Percentiles rank a stretch among this genome's conserved stretches.
phyloP scores from a whole-genome alignment of 768 basidiomycete genomes.

The Lactifluus echinatus region DNA sequence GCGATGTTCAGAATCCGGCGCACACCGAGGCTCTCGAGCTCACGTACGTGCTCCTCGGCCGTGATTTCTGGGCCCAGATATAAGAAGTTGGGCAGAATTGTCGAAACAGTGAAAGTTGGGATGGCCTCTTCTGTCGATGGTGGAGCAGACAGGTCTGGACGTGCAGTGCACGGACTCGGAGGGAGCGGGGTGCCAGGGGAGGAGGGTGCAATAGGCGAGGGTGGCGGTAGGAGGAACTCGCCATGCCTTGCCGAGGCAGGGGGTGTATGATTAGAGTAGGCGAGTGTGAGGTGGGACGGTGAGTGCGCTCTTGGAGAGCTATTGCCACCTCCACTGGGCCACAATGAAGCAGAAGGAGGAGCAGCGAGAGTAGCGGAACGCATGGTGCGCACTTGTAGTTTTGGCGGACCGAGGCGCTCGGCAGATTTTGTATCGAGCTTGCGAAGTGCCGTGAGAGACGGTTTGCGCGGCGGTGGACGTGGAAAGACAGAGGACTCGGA shows the following conservation, averaged over 20 bases:
- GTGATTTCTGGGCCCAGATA: slow-evolving; percentile 88
- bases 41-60: slow-evolving; percentile 60
- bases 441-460: slow-evolving; percentile 55
- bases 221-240: slow-evolving; percentile 29
- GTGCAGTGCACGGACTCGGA: slow-evolving; percentile 55
- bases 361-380: slow-evolving; percentile 53
- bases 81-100: slow-evolving; percentile 84
- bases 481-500: slow-evolving; percentile 51
- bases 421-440: slow-evolving; percentile 52
- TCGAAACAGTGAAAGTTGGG: slow-evolving; percentile 73
- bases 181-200: slow-evolving; percentile 36
- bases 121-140: slow-evolving; percentile 53
- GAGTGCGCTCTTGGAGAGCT: slow-evolving; percentile 32
- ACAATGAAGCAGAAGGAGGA: slow-evolving; percentile 32
- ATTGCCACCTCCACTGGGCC: slow-evolving; percentile 7
- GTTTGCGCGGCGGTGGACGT: slow-evolving; percentile 44
- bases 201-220: slow-evolving; percentile 25
- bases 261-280: slow-evolving; percentile 51
- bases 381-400: slow-evolving; percentile 51
- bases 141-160: slow-evolving; percentile 51
- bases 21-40: slow-evolving; percentile 68
- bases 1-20: slow-evolving; percentile 88
- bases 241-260: slow-evolving; percentile 43
- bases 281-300: slow-evolving; percentile 52
- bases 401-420: slow-evolving; percentile 45